These are phyloP conservation scores for Xerocomellus chrysenteron DNA, from an alignment of 768 basidiomycete genomes.

Conservation along the genomic window DNA sequence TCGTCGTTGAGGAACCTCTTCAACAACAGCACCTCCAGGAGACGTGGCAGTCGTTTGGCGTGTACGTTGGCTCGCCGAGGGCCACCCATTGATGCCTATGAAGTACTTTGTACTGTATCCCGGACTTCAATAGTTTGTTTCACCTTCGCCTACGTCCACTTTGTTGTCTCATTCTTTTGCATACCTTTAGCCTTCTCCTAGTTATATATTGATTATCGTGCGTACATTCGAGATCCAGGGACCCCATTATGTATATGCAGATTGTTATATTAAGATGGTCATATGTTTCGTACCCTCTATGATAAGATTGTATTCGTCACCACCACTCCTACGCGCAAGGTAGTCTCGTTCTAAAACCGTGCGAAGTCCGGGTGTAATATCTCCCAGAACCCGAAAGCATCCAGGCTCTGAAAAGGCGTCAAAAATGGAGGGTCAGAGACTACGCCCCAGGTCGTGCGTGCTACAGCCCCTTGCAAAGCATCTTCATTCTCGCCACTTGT, in stretches of 20 bases:
- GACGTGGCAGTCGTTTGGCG: conserved; percentile 70
- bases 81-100: background rate
- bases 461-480: conserved; percentile 64
- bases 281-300: background rate
- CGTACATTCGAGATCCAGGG: background rate
- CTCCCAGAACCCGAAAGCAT: background rate
- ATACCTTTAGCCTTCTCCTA: background rate
- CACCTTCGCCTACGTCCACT: background rate
- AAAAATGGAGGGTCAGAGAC: background rate
- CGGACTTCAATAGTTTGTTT: background rate
- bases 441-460: background rate
- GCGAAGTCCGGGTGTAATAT: too few relatives aligned
- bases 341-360: background rate
- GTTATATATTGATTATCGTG: background rate
- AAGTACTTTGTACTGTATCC: background rate
- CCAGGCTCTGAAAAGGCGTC: too few relatives aligned
- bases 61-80: conserved; percentile 40
- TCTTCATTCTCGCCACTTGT: conserved; percentile 69
- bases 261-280: background rate
- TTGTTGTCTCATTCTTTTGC: background rate
- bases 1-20: conserved; percentile 2
- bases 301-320: background rate
- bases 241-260: background rate
- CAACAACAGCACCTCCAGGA: conserved; percentile 38
- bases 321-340: background rate